Evolutionary conservation across 106 monocot species (phyloP), one percentile per base, ranked within the genome.

Genomic region (Dioscorea alata): DNA sequence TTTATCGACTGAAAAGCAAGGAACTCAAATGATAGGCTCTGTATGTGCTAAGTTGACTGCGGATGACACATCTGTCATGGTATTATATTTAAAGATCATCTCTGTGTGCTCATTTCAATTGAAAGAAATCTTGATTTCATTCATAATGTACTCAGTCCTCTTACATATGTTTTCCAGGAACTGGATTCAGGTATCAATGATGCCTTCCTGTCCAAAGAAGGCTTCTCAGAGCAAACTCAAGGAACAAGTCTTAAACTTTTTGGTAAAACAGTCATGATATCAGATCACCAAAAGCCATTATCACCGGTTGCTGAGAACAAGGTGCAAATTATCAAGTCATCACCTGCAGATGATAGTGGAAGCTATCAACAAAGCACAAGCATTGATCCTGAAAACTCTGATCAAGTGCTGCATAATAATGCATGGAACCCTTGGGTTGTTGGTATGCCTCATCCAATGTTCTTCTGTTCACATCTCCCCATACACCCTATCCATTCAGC

Each of bases 181-280:
- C 16, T 74, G 24, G 32, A 76, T 70, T 18, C 69, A 50, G 51
- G 18, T 16, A 21, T 65, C 8, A 33, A 59, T 12, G 74, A 75
- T 19, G 23, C 34, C 9, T 18, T 57, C 52, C 31, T 13, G 22
- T 74, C 51, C 4, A 66, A 71, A 63, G 73, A 77, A 64, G 70
- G n/a, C 69, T 64, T 73, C 18, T 58, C 25, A 10, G 48, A 23
- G 57, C 83, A 79, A 60, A 49, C 63, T 8, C 71, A 65, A 64
- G 71, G 57, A 32, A 73, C 79, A 20, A 76, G 69, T 33, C 81
- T 93, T 48, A 93, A 89, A 69, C 83, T 93, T 0, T 93, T 93
- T 51, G 92, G 92, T 2, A 85, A 23, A 57, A 88, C 79, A 9
- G 76, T 93, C 14, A 7, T 77, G 34, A 67, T 93, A 8, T 15